Evolutionary conservation across 1,284 basidiomycete species (phyloP), one percentile per base, ranked within the genome.

Genomic region (Thecaphora frezii): DNA sequence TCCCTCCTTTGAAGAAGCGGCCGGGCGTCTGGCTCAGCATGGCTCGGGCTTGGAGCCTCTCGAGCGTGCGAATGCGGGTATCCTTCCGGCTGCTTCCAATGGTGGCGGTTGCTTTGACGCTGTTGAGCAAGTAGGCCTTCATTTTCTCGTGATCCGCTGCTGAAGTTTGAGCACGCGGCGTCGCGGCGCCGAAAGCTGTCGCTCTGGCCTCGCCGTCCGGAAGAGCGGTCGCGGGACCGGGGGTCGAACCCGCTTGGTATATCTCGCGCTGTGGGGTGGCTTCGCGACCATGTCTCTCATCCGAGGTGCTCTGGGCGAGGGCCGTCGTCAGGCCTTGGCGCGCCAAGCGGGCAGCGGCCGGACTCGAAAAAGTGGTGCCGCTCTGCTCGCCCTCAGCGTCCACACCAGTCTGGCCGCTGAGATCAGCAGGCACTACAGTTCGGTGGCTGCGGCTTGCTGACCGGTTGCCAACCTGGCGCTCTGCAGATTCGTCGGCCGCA

Each of bases 121-220:
- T 66, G 51, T 66, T 66, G 51, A 66, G 64, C n/a, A 66, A 59
- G 14, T 66, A 66, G 23, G 62, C 59, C 47, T 66, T 66, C 64
- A 66, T 66, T 21, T 51, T 44, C 1, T 60, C 56, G 23, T 56
- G 64, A 26, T 66, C 59, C 14, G 52, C 58, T 0, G 58, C 55
- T 14, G 46, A 44, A 2, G 8, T 36, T 16, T 36, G 33, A 8
- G 33, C 33, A 8, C 33, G 33, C 5, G 33, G 33, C 13, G 33
- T 36, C 16, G 33, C 33, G 12, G 33, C 33, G 7, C 33, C 28
- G 28, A 30, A 7, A 14, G 7, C 8, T 8, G 28, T 14, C 7
- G 28, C 28, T 30, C 28, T 14, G 14, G 7, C 14, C 28, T 30
- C 8, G 14, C 28, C 28, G 14, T 7, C 28, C 8, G 28, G n/a